These are phyloP conservation scores for Rhodotorula mucilaginosa DNA, from an alignment of 1,284 basidiomycete genomes.

Conservation along the genomic window DNA sequence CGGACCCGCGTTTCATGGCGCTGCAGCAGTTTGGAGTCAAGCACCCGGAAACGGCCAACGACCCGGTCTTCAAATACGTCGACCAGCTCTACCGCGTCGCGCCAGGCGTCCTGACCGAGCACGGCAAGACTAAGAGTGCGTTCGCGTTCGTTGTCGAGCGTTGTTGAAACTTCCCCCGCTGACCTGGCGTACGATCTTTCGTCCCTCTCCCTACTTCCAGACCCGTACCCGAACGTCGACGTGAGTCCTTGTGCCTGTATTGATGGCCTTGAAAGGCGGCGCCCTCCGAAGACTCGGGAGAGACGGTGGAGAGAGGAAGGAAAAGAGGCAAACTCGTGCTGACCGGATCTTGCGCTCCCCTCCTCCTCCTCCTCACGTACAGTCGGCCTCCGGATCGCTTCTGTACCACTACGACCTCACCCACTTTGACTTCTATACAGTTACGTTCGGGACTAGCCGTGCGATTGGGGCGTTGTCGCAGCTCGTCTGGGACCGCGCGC, in stretches of 20 bases:
- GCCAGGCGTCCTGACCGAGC: slow-evolving; percentile 84
- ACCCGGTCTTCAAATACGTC: slow-evolving; percentile 89
- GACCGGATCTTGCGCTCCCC: slow-evolving; percentile 54
- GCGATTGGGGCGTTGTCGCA: slow-evolving; percentile 52
- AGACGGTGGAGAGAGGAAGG: no score
- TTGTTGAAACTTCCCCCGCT: neutral
- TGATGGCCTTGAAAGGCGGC: neutral
- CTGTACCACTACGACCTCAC: slow-evolving; percentile 65
- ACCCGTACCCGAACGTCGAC: slow-evolving; percentile 4
- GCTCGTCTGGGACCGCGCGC: slow-evolving; percentile 69
- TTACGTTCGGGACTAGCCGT: slow-evolving; percentile 70
- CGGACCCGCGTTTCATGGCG: slow-evolving; percentile 94
- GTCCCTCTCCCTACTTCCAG: neutral
- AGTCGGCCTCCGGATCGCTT: slow-evolving; percentile 81
- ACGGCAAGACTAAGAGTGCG: slow-evolving; percentile 54
- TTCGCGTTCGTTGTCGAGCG: neutral
- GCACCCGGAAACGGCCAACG: slow-evolving; percentile 67
- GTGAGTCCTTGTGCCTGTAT: neutral
- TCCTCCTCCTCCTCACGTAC: slow-evolving; percentile 74
- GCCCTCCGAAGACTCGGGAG: neutral
- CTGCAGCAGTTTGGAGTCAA: slow-evolving; percentile 91
- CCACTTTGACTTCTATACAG: slow-evolving; percentile 55
- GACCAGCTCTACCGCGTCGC: slow-evolving; percentile 82
- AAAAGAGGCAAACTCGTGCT: no score
- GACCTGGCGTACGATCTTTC: neutral